These are phyloP conservation scores for Infundibulicybe gibba DNA, from an alignment of 768 basidiomycete species.

Conservation along the genomic window DNA sequence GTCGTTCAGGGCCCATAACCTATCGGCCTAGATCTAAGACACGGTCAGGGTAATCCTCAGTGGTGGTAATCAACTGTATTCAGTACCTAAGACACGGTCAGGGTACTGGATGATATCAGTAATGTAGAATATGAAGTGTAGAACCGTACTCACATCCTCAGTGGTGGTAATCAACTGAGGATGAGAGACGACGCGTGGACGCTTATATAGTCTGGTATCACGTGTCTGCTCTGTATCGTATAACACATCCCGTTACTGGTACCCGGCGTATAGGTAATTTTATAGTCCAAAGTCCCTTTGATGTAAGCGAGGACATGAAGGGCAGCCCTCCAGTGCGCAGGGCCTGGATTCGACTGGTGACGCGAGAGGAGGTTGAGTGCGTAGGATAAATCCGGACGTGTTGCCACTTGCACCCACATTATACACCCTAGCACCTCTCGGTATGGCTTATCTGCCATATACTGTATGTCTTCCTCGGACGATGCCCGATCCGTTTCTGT, in stretches of 20 bases:
- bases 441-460: conserved; percentile 23
- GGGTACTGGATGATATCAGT: too few relatives aligned
- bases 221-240: too few relatives aligned
- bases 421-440: conserved; percentile 16
- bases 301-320: conserved; percentile 31
- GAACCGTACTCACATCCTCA: too few relatives aligned
- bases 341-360: conserved; percentile 19
- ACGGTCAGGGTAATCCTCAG: too few relatives aligned
- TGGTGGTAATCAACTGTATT: too few relatives aligned
- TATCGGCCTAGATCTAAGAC: too few relatives aligned
- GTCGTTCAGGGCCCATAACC: too few relatives aligned
- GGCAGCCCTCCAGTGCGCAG: conserved; percentile 32
- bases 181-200: too few relatives aligned
- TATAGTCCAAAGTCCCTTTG: conserved; percentile 23
- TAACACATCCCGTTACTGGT: neutral
- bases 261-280: conserved; percentile 14
- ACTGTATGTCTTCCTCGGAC: conserved; percentile 5
- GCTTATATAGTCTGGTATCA: too few relatives aligned
- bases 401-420: conserved; percentile 17
- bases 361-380: conserved; percentile 15
- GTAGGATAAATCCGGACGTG: conserved; percentile 22
- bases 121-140: too few relatives aligned
- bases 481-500: conserved; percentile 4
- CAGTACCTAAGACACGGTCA: too few relatives aligned
- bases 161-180: too few relatives aligned